Percentiles rank a stretch among this genome's conserved stretches.
Evolutionary conservation across 352 stramenopile species (phyloP).

Genomic region (Globisporangium paddicum): DNA sequence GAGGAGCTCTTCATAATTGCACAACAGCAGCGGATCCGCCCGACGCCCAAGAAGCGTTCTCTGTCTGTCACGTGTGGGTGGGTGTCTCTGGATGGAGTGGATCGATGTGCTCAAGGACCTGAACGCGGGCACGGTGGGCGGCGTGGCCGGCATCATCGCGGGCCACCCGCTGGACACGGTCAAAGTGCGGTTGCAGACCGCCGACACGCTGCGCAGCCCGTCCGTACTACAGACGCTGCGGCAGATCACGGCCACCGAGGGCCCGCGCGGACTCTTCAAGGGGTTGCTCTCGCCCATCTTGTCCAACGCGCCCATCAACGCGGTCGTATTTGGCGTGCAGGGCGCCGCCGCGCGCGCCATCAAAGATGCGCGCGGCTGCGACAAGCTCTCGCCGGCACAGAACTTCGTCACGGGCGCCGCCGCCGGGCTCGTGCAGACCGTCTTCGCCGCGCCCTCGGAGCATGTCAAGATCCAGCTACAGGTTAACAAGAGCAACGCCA

Average conservation of each 20-base stretch:
- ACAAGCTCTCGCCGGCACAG: constrained; percentile 28
- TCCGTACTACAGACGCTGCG: constrained; percentile 45
- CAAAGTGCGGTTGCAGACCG: constrained; percentile 83
- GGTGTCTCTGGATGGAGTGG: constrained; percentile 72
- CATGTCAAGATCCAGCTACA: constrained; percentile 86
- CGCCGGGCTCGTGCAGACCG: constrained; percentile 59
- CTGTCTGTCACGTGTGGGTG: neutral
- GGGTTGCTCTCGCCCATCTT: constrained; percentile 74
- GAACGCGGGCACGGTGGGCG: constrained; percentile 77
- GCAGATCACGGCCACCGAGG: constrained; percentile 51
- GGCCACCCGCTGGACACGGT: constrained; percentile 85
- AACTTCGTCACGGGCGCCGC: constrained; percentile 58
- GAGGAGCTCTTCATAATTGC: neutral
- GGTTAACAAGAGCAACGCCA: constrained; percentile 38
- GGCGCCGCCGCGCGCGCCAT: constrained; percentile 46
- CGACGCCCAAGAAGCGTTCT: neutral
- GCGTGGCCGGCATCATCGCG: constrained; percentile 69
- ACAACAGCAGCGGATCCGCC: neutral
- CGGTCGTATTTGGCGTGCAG: constrained; percentile 78
- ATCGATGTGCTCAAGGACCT: constrained; percentile 80
- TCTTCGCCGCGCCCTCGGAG: constrained; percentile 70
- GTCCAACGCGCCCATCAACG: constrained; percentile 84
- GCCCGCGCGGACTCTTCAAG: constrained; percentile 64
- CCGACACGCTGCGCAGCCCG: constrained; percentile 18
- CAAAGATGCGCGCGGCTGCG: constrained; percentile 23